Evolutionary conservation across 2,329 filamentous ascomycete species (phyloP).

Genomic region (Aureobasidium namibiae): DNA sequence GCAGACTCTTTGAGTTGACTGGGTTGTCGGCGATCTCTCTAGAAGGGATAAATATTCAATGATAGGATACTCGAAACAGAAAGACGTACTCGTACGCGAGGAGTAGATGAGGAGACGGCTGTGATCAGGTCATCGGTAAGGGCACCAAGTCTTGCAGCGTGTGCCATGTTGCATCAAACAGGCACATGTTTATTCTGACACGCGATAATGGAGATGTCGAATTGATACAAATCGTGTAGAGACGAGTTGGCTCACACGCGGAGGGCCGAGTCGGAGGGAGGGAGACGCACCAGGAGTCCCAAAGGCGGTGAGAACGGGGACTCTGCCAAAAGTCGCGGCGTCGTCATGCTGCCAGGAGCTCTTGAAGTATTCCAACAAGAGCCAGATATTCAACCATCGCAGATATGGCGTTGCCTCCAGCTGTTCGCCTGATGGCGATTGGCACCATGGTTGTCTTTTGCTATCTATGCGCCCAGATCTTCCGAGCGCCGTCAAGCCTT

Average conservation of each 20-base stretch:
- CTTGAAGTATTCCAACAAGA: not conserved
- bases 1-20: slow-evolving; percentile 31
- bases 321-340: not conserved
- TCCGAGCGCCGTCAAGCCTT: slow-evolving; percentile 46
- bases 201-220: not conserved
- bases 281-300: not conserved
- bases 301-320: slow-evolving; percentile 10
- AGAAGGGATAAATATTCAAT: not conserved
- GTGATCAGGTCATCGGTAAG: slow-evolving; percentile 65
- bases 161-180: slow-evolving; percentile 52
- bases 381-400: not conserved
- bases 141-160: slow-evolving; percentile 54
- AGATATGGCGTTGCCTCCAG: slow-evolving; percentile 76
- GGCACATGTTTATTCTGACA: not conserved
- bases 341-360: slow-evolving; percentile 5
- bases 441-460: slow-evolving; percentile 64
- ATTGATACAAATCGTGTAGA: not conserved
- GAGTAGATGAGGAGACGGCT: slow-evolving; percentile 40
- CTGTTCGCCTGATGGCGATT: slow-evolving; percentile 70
- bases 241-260: not conserved
- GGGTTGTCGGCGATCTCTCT: slow-evolving; percentile 22
- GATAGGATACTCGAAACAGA: not conserved
- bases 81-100: not conserved
- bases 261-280: not conserved
- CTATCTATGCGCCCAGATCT: slow-evolving; percentile 70